Conservation (phyloP, 768 basidiomycete genomes). For the Rhizopogon vinicolor region DNA sequence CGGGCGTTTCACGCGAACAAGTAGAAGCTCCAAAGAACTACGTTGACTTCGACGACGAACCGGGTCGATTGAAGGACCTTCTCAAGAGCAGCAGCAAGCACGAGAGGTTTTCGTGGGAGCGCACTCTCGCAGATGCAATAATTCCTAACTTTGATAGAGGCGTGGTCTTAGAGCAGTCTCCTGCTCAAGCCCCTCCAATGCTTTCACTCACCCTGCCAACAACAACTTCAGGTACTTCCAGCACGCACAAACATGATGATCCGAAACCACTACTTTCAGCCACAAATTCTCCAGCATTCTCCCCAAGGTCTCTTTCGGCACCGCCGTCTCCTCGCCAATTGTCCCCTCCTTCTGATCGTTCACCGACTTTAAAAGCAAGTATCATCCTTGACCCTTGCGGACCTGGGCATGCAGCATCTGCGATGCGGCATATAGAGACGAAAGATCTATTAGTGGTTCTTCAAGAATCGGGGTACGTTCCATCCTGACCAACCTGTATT, state of each 20-base stretch:
- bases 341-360: conserved; percentile 7
- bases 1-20: conserved; percentile 64
- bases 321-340: conserved; percentile 27
- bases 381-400: conserved; percentile 46
- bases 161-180: conserved; percentile 13
- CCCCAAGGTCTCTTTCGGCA: conserved; percentile 33
- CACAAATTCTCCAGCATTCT: conserved; percentile 38
- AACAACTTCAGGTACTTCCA: conserved; percentile 10
- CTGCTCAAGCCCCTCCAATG: conserved; percentile 10
- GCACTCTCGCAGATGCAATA: conserved; percentile 27
- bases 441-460: conserved; percentile 45
- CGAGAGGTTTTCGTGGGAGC: conserved; percentile 10
- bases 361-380: conserved; percentile 21
- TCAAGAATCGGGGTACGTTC: conserved; percentile 60
- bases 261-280: conserved; percentile 43
- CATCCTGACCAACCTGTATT: neutral
- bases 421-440: conserved; percentile 42
- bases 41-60: conserved; percentile 80
- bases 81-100: conserved; percentile 48
- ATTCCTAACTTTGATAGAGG: conserved; percentile 27
- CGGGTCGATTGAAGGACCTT: conserved; percentile 70
- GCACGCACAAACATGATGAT: conserved; percentile 18
- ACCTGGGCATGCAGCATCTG: conserved; percentile 34
- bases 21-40: conserved; percentile 76
- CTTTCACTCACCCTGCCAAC: conserved; percentile 3